Evolutionary conservation across 228 moss, liverwort and hornwort species (phyloP), one percentile per base, ranked within the genome.

Genomic region (Sphagnum magellanicum): DNA sequence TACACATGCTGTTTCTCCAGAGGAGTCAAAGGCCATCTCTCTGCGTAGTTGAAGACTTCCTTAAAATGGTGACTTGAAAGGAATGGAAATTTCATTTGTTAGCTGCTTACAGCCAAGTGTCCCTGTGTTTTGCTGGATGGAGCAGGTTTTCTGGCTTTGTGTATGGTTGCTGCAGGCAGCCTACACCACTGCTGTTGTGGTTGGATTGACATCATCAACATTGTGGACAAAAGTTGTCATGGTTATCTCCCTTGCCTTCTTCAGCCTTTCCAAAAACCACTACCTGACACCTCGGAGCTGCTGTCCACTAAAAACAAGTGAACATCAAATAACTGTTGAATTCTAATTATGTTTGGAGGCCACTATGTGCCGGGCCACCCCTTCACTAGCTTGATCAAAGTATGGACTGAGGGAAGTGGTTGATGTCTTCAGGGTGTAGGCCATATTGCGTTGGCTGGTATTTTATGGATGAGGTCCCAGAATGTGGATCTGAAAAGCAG

Each of bases 91-190:
- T 32, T 2, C 3, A 32, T 32, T 32, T 32, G 32, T 32, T 32
- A 32, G 32, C 32, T 32, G 32, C 32, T 32, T 32, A 32, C 32
- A 32, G 32, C 32, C 32, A 32, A 3, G 32, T 32, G 32, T 32
- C 50, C 11, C 32, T 32, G 32, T 32, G 32, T 32, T 32, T 7
- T 48, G 63, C 32, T 9, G 65, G 50, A 55, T 63, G 59, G 51
- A 66, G 65, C 75, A 88, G 88, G 79, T 91, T 8, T 95, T 88
- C 48, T 92, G 94, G 94, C 73, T 70, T 61, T 94, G 94, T 71
- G 91, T 88, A 57, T 78, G 79, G 70, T 73, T 95, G 49, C 74
- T 92, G 63, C 84, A 91, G 70, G 77, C 78, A 5, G 87, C 92
- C n/a, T 90, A 92, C 66, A 65, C 57, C 15, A 81, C 83, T 51